Evolutionary conservation across 208 protist species (phyloP).

Genomic region (Crithidia sp.): DNA sequence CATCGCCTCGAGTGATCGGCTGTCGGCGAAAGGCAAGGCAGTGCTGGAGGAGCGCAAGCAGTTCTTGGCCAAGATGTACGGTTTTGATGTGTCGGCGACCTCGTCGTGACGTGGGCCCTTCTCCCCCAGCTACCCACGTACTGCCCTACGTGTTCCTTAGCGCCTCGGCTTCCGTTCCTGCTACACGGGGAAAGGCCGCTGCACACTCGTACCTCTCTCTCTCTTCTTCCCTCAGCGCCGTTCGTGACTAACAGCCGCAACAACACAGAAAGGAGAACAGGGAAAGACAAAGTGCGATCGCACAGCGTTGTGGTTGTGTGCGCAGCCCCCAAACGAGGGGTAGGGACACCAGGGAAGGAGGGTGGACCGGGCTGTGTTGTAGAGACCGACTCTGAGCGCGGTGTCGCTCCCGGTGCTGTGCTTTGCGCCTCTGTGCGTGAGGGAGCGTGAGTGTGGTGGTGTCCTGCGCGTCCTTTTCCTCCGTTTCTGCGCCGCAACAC

Average conservation of each 20-base stretch:
- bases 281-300: no score
- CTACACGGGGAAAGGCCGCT: no score
- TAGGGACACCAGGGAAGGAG: constrained; percentile 9
- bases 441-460: not conserved
- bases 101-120: not conserved
- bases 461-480: not conserved
- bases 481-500: no score
- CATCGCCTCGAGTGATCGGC: not conserved
- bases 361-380: no score
- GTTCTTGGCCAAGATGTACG: constrained; percentile 42
- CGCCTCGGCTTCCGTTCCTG: no score
- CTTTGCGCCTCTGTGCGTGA: not conserved
- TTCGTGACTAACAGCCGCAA: no score
- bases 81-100: constrained; percentile 21
- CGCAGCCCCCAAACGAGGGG: not conserved
- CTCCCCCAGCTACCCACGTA: not conserved
- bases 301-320: no score
- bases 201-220: not conserved
- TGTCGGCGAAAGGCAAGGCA: constrained; percentile 21
- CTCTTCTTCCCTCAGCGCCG: not conserved
- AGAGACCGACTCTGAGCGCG: no score
- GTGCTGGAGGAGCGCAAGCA: constrained; percentile 48
- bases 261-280: no score
- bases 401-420: no score
- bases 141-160: no score